phyloP scores from a whole-genome alignment of 352 stramenopile genomes.

The Phytophthora boehmeriae region DNA sequence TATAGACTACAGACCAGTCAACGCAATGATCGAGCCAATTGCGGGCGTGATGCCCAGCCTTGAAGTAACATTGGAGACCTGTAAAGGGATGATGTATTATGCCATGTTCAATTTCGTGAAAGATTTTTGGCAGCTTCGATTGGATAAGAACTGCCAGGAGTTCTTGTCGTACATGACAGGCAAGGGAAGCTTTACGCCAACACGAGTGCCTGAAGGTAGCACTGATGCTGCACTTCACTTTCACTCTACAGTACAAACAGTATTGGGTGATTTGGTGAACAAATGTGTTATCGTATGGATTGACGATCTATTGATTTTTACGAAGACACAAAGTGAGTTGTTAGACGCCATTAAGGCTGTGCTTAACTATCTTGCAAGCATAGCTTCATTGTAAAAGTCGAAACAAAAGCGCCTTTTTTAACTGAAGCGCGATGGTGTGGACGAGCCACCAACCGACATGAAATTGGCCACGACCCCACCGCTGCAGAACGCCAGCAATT shows the following conservation, averaged over 20 bases:
- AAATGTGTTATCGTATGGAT: slow-evolving; percentile 29
- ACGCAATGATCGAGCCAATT: slow-evolving; percentile 15
- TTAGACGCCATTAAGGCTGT: slow-evolving; percentile 12
- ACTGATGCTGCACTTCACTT: slow-evolving; percentile 16
- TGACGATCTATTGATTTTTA: slow-evolving; percentile 29
- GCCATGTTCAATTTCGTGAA: slow-evolving; percentile 27
- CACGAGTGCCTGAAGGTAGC: slow-evolving; percentile 6
- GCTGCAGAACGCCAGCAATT: slow-evolving; percentile 29
- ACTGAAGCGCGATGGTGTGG: slow-evolving; percentile 23
- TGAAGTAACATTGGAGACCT: background rate
- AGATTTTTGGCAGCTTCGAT: slow-evolving; percentile 28
- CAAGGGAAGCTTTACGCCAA: slow-evolving; percentile 19
- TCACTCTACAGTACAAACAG: slow-evolving; percentile 16
- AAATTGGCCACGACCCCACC: slow-evolving; percentile 13
- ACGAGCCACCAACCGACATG: slow-evolving; percentile 8
- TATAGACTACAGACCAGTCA: slow-evolving; percentile 27
- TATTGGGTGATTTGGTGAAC: slow-evolving; percentile 4
- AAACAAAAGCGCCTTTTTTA: slow-evolving; percentile 18
- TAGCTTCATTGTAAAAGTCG: slow-evolving; percentile 19
- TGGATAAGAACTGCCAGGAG: slow-evolving; percentile 19
- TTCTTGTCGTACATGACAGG: slow-evolving; percentile 31
- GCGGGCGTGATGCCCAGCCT: slow-evolving; percentile 28
- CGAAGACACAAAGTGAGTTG: slow-evolving; percentile 11
- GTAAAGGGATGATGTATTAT: background rate
- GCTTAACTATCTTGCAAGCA: slow-evolving; percentile 3